Evolutionary conservation across 2,329 filamentous ascomycete species (phyloP), one percentile per base, ranked within the genome.

Genomic region (Aureobasidium sp.): DNA sequence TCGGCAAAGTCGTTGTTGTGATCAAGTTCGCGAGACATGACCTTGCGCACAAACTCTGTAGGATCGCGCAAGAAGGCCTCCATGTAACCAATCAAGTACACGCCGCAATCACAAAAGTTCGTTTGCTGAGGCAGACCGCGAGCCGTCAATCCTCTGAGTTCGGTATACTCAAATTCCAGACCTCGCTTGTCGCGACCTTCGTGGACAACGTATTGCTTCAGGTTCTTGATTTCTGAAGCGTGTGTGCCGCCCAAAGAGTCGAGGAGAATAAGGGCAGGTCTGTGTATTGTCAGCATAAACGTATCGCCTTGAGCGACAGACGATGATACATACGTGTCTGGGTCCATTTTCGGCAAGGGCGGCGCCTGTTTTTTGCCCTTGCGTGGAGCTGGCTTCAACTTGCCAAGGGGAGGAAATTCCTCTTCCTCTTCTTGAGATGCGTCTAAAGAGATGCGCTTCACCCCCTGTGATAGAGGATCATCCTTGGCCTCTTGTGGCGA

Each of bases 41-140:
- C 76, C 64, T 83, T 86, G 22, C 76, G 76, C 17, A 89, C 79
- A 66, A 95, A 94, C 0, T 71, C 73, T 65, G 90, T 84, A 0
- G 93, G 93, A 63, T 90, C 77, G 58, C 84, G 80, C 17, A 95
- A 81, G 65, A 99, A 96, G 65, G 89, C 85, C 66, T 91, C 83
- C 59, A 96, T 80, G 69, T 97, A 99, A 2, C 87, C 88, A 4
- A 97, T 77, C 3, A 97, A 77, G 68, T 89, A 99, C 0, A 97
- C 77, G 9, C 94, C 94, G 69, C 94, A 99, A 71, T 99, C 94
- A 64, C 84, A 92, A 67, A 82, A 89, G 70, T 99, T 97, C 53
- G 84, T 76, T 72, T 99, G 94, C 64, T 82, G 76, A 0, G 94
- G 93, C 15, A 97, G 87, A 8, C 82, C 79, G 63, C 83, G 88